Conservation (phyloP, 371 early-diverging fungal species). For the Vairimorpha apis region DNA sequence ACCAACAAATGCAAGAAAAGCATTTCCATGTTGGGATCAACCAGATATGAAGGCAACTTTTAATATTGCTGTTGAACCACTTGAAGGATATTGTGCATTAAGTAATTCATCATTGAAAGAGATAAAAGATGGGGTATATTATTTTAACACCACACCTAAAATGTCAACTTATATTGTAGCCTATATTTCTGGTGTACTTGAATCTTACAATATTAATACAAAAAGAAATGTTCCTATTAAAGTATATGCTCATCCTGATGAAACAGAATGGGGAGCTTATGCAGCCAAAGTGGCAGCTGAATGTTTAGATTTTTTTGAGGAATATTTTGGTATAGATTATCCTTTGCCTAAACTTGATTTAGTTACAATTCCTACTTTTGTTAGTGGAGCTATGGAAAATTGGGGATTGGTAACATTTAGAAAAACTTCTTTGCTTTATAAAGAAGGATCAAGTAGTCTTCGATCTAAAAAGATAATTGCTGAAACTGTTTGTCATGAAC, state of each 20-base stretch:
- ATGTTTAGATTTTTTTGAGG: constrained; percentile 72
- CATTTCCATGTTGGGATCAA: constrained; percentile 84
- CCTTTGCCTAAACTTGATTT: constrained; percentile 79
- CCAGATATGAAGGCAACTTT: constrained; percentile 79
- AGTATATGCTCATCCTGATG: constrained; percentile 72
- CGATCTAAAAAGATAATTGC: constrained; percentile 71
- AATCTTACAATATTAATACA: constrained; percentile 71
- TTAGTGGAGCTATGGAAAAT: constrained; percentile 75
- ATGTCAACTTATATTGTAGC: constrained; percentile 86
- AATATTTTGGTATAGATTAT: constrained; percentile 73
- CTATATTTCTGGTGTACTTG: constrained; percentile 76
- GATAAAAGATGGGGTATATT: constrained; percentile 66
- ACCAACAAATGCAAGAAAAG: constrained; percentile 73
- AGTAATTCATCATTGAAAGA: constrained; percentile 69
- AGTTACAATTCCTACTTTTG: constrained; percentile 78
- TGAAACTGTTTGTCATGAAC: constrained; percentile 78
- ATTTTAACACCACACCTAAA: constrained; percentile 72
- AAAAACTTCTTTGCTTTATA: constrained; percentile 68
- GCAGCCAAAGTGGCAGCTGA: constrained; percentile 69
- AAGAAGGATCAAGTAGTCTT: constrained; percentile 66
- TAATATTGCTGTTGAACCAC: constrained; percentile 70
- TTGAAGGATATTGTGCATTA: constrained; percentile 66
- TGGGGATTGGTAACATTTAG: constrained; percentile 86
- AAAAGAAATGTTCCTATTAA: constrained; percentile 67
- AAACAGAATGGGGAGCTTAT: constrained; percentile 69